A percentile compares a stretch with the other conserved stretches of the same genome.
phyloP scores from a whole-genome alignment of 2,329 filamentous ascomycete genomes.

The Aspergillus jensenii region DNA sequence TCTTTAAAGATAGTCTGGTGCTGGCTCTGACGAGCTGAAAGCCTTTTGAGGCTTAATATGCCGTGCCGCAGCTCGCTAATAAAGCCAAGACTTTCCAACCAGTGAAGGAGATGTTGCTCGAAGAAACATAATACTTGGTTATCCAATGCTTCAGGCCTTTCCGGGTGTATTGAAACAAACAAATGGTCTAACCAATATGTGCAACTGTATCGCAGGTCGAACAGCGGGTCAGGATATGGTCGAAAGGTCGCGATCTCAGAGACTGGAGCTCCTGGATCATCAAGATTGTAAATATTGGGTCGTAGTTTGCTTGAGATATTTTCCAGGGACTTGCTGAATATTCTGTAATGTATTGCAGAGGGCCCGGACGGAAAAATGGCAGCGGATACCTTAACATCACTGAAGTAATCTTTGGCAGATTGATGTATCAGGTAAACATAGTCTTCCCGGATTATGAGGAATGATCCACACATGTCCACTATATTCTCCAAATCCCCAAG shows the following conservation, averaged over 20 bases:
- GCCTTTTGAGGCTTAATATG: slow-evolving; percentile 1
- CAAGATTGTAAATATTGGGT: slow-evolving; percentile 3
- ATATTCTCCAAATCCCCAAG: background rate
- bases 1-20: slow-evolving; percentile 7
- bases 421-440: background rate
- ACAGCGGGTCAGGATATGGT: slow-evolving; percentile 5
- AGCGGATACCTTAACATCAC: background rate
- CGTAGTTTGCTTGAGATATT: background rate
- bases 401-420: background rate
- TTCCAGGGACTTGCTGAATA: background rate
- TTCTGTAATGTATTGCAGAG: slow-evolving; percentile 3
- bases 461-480: slow-evolving; percentile 3
- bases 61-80: background rate
- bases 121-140: slow-evolving; percentile 1
- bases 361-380: background rate
- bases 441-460: slow-evolving; percentile 2
- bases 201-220: slow-evolving; percentile 3
- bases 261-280: background rate
- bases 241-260: background rate
- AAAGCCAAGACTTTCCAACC: slow-evolving; percentile 5
- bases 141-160: background rate
- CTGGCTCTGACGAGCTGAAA: background rate
- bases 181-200: slow-evolving; percentile 5
- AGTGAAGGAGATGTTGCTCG: background rate
- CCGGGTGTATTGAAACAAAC: background rate